These are phyloP conservation scores for Picochlorum sp. DNA, from an alignment of 139 green algal species.

Conservation along the genomic window DNA sequence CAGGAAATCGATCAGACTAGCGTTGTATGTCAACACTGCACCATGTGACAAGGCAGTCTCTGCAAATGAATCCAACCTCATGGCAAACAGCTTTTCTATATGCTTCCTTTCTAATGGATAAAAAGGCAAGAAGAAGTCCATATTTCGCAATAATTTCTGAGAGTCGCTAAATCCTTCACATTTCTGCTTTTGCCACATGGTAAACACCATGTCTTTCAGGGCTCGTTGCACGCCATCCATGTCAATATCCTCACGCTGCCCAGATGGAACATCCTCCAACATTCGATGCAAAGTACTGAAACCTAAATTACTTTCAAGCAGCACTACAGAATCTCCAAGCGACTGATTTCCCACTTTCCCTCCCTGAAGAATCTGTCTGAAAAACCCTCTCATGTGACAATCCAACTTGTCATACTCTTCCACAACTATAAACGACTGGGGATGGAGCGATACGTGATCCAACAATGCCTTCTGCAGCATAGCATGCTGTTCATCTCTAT, in stretches of 20 bases:
- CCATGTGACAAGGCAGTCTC: conserved; percentile 1
- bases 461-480: conserved; percentile 44
- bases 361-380: conserved; percentile 68
- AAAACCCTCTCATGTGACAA: conserved; percentile 57
- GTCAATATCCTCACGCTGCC: conserved; percentile 21
- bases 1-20: conserved; percentile 50
- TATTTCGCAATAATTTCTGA: conserved; percentile 48
- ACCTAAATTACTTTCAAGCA: conserved; percentile 84
- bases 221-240: conserved; percentile 40
- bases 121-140: conserved; percentile 75
- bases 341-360: conserved; percentile 46
- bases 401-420: conserved; percentile 97
- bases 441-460: conserved; percentile 38
- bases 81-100: conserved; percentile 39
- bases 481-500: conserved; percentile 48
- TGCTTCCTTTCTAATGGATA: conserved; percentile 55
- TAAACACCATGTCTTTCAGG: conserved; percentile 69
- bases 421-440: conserved; percentile 76
- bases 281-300: conserved; percentile 65
- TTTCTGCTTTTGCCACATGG: conserved; percentile 35
- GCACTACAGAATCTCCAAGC: conserved; percentile 56
- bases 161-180: conserved; percentile 67
- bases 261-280: conserved; percentile 17
- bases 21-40: conserved; percentile 31
- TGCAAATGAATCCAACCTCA: conserved; percentile 23